These are phyloP conservation scores for Aspergillus pseudoglaucus DNA, from an alignment of 2,329 filamentous ascomycete genomes.

Conservation along the genomic window DNA sequence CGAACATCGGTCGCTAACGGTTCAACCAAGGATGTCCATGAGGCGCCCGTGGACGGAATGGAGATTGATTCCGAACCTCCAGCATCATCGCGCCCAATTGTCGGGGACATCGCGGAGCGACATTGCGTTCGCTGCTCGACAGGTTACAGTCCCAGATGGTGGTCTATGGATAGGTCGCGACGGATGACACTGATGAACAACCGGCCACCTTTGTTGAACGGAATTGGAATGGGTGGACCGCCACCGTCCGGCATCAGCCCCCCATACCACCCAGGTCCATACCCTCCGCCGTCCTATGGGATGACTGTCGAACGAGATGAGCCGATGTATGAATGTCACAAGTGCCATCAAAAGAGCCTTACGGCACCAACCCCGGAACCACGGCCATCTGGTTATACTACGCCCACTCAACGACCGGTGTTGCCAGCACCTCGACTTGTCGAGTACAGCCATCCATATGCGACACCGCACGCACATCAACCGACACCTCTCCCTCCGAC, in stretches of 20 bases:
- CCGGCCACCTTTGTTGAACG: conserved; percentile 32
- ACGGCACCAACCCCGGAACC: conserved; percentile 27
- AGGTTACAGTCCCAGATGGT: conserved; percentile 51
- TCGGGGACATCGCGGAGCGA: conserved; percentile 17
- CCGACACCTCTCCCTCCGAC: conserved; percentile 21
- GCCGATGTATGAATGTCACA: conserved; percentile 65
- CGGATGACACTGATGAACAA: conserved; percentile 45
- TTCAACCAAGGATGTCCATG: conserved; percentile 7
- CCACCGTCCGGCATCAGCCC: conserved; percentile 7
- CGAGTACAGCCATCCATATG: conserved; percentile 27
- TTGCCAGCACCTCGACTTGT: conserved; percentile 26
- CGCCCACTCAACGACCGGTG: conserved; percentile 26
- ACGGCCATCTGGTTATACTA: conserved; percentile 28
- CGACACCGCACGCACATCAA: conserved; percentile 18
- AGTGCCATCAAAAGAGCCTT: conserved; percentile 53
- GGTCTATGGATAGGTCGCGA: conserved; percentile 51
- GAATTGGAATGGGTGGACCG: conserved; percentile 14
- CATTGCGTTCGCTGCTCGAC: conserved; percentile 37
- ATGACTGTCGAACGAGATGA: conserved; percentile 13
- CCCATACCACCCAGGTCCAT: conserved; percentile 20
- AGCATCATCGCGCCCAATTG: conserved; percentile 10
- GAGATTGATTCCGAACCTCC: conserved; percentile 24
- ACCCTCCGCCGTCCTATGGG: conserved; percentile 11
- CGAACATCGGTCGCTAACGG: conserved; percentile 52
- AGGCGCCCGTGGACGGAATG: conserved; percentile 23